Evolutionary conservation across 257 asterid genomes (phyloP).

Genomic region (Eustoma russellianum): DNA sequence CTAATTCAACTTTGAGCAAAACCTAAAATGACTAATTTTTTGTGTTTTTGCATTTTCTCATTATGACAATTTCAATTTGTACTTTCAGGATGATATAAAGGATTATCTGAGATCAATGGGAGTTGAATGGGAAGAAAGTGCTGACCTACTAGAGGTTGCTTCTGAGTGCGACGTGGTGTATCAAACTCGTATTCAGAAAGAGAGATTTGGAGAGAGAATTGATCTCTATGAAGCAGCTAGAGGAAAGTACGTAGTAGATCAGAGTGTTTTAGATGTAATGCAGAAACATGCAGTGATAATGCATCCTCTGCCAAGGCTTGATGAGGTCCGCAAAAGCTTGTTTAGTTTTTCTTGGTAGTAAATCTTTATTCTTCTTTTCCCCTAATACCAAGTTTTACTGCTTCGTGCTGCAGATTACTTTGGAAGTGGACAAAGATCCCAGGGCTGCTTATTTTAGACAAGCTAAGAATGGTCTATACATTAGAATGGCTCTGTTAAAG

Average conservation of each 20-base stretch:
- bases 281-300: constrained; percentile 85
- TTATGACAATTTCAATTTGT: neutral
- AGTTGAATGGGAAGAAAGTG: constrained; percentile 90
- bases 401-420: constrained; percentile 41
- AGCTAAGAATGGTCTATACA: constrained; percentile 79
- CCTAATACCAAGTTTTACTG: no score
- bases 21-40: neutral
- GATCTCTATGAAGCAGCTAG: constrained; percentile 84
- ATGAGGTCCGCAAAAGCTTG: constrained; percentile 44
- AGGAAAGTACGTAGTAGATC: constrained; percentile 72
- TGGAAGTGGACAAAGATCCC: constrained; percentile 69
- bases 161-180: constrained; percentile 81
- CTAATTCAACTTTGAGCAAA: no score
- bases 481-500: constrained; percentile 85
- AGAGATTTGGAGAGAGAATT: constrained; percentile 69
- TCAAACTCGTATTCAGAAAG: constrained; percentile 79
- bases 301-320: constrained; percentile 96
- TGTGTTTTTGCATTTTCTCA: neutral
- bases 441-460: constrained; percentile 84
- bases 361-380: neutral
- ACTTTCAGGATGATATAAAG: constrained; percentile 76
- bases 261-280: constrained; percentile 48
- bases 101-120: constrained; percentile 70
- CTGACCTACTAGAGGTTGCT: constrained; percentile 68
- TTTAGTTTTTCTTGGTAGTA: neutral